A percentile compares a stretch with the other conserved stretches of the same genome.
Conservation (phyloP, 2,329 filamentous ascomycete species). For the Pyrenochaeta sp. region DNA sequence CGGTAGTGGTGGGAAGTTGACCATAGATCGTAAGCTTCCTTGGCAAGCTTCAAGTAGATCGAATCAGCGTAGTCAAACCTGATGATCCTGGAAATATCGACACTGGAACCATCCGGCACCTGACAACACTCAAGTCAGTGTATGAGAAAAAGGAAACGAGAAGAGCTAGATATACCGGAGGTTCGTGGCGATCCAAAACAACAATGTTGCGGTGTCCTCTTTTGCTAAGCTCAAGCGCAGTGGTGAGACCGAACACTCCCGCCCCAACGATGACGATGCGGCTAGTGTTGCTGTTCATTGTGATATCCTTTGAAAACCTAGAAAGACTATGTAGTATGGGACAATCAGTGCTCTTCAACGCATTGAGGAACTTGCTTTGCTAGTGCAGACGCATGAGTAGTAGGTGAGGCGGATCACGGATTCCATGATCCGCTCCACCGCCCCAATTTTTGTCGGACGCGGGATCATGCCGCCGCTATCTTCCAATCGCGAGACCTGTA, state of each 20-base stretch:
- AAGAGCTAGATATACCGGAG: conserved; percentile 4
- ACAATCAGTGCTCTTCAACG: too few species aligned
- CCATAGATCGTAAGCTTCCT: conserved; percentile 31
- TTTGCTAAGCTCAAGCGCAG: conserved; percentile 72
- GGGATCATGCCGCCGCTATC: too few species aligned
- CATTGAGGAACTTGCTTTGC: too few species aligned
- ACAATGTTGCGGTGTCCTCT: conserved; percentile 14
- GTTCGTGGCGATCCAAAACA: conserved; percentile 15
- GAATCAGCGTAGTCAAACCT: conserved; percentile 46
- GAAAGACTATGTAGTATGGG: too few species aligned
- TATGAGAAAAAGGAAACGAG: background rate
- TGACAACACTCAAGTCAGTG: background rate
- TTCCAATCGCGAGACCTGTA: too few species aligned
- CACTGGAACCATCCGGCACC: conserved; percentile 47
- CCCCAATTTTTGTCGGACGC: too few species aligned
- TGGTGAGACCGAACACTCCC: conserved; percentile 64
- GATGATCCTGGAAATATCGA: conserved; percentile 52
- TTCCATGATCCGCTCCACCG: too few species aligned
- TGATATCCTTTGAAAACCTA: too few species aligned
- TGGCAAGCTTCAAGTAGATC: conserved; percentile 35
- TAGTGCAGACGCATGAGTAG: too few species aligned
- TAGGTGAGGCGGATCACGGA: too few species aligned
- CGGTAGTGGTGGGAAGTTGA: conserved; percentile 42
- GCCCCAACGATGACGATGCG: conserved; percentile 52
- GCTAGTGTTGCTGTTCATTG: too few species aligned